Percentiles rank a stretch among this genome's conserved stretches.
Evolutionary conservation across 2,329 filamentous ascomycete species (phyloP).

Genomic region (Pyrenochaeta sp.): DNA sequence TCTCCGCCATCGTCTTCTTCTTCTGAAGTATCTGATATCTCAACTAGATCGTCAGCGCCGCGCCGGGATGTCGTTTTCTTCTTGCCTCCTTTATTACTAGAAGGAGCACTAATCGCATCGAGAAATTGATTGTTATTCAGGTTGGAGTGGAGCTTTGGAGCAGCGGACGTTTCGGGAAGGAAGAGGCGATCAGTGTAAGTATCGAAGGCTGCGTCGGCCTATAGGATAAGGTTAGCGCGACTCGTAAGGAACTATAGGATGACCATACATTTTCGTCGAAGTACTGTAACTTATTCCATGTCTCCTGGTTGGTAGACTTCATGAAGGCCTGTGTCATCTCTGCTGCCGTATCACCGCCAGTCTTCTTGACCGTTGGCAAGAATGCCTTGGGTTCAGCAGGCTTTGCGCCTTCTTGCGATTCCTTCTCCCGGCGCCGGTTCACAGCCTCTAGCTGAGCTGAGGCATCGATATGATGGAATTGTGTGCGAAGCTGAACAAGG

Average conservation of each 20-base stretch:
- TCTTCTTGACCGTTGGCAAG: conserved; percentile 85
- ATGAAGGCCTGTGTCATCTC: conserved; percentile 80
- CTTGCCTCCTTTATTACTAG: conserved; percentile 48
- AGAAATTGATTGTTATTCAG: conserved; percentile 68
- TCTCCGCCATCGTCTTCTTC: conserved; percentile 22
- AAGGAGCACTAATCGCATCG: conserved; percentile 68
- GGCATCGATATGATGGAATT: conserved; percentile 93
- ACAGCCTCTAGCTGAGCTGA: conserved; percentile 73
- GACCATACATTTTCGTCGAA: conserved; percentile 75
- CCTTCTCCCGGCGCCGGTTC: conserved; percentile 52
- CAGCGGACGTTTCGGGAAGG: conserved; percentile 53
- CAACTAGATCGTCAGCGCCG: conserved; percentile 31
- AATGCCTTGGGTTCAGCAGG: conserved; percentile 74
- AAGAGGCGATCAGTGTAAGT: conserved; percentile 79
- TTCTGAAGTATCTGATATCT: conserved; percentile 46
- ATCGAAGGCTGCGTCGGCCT: conserved; percentile 74
- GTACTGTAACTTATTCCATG: conserved; percentile 82
- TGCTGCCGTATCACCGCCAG: conserved; percentile 71
- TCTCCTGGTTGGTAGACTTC: conserved; percentile 79
- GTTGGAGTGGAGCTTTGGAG: conserved; percentile 61
- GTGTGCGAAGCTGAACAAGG: conserved; percentile 87
- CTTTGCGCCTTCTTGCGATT: conserved; percentile 56
- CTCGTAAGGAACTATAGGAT: neutral
- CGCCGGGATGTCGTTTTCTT: conserved; percentile 48
- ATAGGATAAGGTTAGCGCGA: conserved; percentile 6